Evolutionary conservation across 1,284 basidiomycete genomes (phyloP).

Genomic region (Puccinia polysora): DNA sequence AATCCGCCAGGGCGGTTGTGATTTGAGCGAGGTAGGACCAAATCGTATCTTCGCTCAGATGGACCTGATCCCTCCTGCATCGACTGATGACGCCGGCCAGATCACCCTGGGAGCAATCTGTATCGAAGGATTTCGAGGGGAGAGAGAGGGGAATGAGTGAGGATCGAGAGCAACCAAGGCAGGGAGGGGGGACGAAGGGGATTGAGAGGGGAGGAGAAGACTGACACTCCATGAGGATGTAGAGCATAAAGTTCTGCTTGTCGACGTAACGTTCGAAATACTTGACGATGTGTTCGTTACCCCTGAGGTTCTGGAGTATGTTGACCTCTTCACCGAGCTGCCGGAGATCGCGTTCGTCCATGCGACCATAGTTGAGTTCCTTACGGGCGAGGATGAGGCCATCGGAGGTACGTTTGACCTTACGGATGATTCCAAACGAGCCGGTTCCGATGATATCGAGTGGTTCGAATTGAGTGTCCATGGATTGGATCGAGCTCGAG

Average conservation of each 20-base stretch:
- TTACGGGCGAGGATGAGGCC: constrained; percentile 85
- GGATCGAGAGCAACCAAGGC: neutral
- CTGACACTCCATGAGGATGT: constrained; percentile 78
- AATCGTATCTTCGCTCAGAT: constrained; percentile 77
- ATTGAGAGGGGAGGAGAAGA: neutral
- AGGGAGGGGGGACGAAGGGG: constrained; percentile 65
- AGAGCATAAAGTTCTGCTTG: constrained; percentile 79
- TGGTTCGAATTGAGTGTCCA: constrained; percentile 68
- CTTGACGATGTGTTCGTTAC: constrained; percentile 83
- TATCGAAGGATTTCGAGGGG: too few relatives aligned
- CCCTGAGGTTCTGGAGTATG: constrained; percentile 87
- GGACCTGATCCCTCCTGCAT: constrained; percentile 42
- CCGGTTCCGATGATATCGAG: constrained; percentile 91
- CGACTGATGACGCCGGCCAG: constrained; percentile 39
- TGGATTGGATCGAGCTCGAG: constrained; percentile 30
- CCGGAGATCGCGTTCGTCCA: constrained; percentile 84
- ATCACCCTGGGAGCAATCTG: constrained; percentile 43
- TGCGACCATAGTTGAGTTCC: constrained; percentile 89
- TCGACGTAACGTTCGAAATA: constrained; percentile 89
- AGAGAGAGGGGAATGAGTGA: too few relatives aligned
- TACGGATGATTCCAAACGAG: constrained; percentile 93
- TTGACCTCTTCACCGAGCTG: constrained; percentile 98
- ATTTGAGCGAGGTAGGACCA: constrained; percentile 96
- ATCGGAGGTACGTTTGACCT: constrained; percentile 78
- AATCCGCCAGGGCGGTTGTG: constrained; percentile 80